A percentile compares a stretch with the other conserved stretches of the same genome.
Evolutionary conservation across 163 green algal genomes (phyloP).

Genomic region (Scenedesmus sp.): DNA sequence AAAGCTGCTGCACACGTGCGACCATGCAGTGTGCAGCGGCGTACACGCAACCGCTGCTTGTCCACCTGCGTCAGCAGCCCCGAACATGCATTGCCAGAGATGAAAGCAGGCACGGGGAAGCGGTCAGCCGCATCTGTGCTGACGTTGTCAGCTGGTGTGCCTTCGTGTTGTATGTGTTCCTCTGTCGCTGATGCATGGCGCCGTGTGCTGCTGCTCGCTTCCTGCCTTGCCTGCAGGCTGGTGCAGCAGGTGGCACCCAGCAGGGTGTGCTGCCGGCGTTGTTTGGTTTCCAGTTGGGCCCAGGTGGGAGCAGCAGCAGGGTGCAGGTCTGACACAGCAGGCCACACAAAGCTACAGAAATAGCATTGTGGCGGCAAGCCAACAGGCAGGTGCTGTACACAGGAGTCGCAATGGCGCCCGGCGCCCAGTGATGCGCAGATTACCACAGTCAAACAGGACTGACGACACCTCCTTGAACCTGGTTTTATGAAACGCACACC

Average conservation of each 20-base stretch:
- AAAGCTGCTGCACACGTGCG: no score
- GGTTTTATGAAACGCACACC: no score
- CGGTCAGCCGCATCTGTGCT: background rate
- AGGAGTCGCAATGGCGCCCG: no score
- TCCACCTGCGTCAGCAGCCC: background rate
- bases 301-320: slow-evolving; percentile 53
- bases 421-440: no score
- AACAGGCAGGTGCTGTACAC: no score
- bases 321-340: background rate
- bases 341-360: background rate
- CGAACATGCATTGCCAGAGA: no score
- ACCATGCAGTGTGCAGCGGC: no score
- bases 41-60: background rate
- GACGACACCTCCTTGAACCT: no score
- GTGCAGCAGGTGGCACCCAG: slow-evolving; percentile 59
- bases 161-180: background rate
- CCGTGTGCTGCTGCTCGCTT: background rate
- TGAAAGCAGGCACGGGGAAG: no score
- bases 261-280: slow-evolving; percentile 80
- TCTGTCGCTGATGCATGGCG: background rate
- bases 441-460: no score
- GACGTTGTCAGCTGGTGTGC: background rate
- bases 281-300: slow-evolving; percentile 85
- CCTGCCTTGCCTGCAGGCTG: background rate
- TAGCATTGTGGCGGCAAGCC: no score